A percentile compares a stretch with the other conserved stretches of the same genome.
These are phyloP conservation scores for Pseudohyphozyma bogoriensis DNA, from an alignment of 768 basidiomycete species.

Conservation along the genomic window DNA sequence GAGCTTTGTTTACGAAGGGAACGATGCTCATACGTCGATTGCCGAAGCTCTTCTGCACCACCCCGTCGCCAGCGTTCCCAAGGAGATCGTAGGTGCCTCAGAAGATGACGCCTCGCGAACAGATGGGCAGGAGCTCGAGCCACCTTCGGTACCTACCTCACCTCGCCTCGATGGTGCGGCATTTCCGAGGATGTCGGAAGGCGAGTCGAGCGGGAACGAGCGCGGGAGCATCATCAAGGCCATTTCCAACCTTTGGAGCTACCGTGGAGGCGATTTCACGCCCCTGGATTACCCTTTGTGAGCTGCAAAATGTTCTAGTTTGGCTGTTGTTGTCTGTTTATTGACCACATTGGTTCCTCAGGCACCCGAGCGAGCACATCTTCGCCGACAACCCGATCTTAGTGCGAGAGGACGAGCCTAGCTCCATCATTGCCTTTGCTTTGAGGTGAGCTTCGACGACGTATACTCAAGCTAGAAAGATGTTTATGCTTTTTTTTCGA, in stretches of 20 bases:
- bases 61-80: not conserved
- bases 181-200: constrained; percentile 33
- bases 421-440: constrained; percentile 91
- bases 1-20: not conserved
- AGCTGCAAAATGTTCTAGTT: constrained; percentile 54
- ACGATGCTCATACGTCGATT: constrained; percentile 1
- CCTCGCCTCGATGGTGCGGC: constrained; percentile 12
- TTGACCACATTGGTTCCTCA: not conserved
- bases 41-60: constrained; percentile 41
- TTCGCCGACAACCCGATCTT: constrained; percentile 92
- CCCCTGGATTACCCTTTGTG: constrained; percentile 49
- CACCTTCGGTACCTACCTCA: constrained; percentile 26
- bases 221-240: constrained; percentile 70
- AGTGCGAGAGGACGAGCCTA: constrained; percentile 91
- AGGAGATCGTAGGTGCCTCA: not conserved
- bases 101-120: not conserved
- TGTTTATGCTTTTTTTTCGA: not conserved
- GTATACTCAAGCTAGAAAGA: no score
- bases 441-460: constrained; percentile 53
- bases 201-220: constrained; percentile 49
- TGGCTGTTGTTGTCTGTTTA: not conserved
- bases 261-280: constrained; percentile 45
- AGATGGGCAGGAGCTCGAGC: not conserved
- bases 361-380: constrained; percentile 58
- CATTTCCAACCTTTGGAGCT: constrained; percentile 69